Evolutionary conservation across 768 basidiomycete species (phyloP).

Genomic region (Kwoniella newhampshirensis): DNA sequence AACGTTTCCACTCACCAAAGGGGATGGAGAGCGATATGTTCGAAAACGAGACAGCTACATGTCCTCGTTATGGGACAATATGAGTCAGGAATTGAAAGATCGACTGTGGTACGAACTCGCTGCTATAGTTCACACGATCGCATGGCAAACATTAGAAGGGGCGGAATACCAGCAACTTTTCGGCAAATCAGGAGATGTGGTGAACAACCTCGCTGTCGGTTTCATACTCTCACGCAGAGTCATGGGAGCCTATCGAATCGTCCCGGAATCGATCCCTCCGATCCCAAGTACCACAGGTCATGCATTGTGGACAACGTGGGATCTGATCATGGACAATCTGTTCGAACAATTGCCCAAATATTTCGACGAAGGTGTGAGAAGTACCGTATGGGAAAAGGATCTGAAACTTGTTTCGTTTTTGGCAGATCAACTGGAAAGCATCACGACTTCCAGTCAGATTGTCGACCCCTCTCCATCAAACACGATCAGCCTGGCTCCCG

Average conservation of each 20-base stretch:
- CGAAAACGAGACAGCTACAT: slow-evolving; percentile 29
- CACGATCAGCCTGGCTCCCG: not conserved
- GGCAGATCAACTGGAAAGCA: slow-evolving; percentile 43
- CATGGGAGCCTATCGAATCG: slow-evolving; percentile 30
- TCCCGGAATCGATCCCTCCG: slow-evolving; percentile 39
- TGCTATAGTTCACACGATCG: slow-evolving; percentile 44
- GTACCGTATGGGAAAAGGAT: slow-evolving; percentile 28
- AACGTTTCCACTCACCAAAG: slow-evolving; percentile 39
- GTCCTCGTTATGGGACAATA: slow-evolving; percentile 29
- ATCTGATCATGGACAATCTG: slow-evolving; percentile 45
- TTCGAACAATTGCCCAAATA: slow-evolving; percentile 44
- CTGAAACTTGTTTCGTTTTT: slow-evolving; percentile 42
- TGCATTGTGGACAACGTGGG: slow-evolving; percentile 44
- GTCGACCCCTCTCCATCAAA: not conserved
- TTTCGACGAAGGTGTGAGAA: slow-evolving; percentile 23
- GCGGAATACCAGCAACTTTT: slow-evolving; percentile 37
- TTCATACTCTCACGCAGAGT: slow-evolving; percentile 45
- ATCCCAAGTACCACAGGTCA: slow-evolving; percentile 33
- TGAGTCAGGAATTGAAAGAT: slow-evolving; percentile 27
- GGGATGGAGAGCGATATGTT: slow-evolving; percentile 14
- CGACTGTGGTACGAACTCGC: slow-evolving; percentile 32
- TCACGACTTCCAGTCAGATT: slow-evolving; percentile 14
- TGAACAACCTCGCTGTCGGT: slow-evolving; percentile 34
- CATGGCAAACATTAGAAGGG: slow-evolving; percentile 38
- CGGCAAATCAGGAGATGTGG: slow-evolving; percentile 31